Base-by-base conservation (phyloP, 2,329 filamentous ascomycete species). In the Aspergillus luchuensis region DNA sequence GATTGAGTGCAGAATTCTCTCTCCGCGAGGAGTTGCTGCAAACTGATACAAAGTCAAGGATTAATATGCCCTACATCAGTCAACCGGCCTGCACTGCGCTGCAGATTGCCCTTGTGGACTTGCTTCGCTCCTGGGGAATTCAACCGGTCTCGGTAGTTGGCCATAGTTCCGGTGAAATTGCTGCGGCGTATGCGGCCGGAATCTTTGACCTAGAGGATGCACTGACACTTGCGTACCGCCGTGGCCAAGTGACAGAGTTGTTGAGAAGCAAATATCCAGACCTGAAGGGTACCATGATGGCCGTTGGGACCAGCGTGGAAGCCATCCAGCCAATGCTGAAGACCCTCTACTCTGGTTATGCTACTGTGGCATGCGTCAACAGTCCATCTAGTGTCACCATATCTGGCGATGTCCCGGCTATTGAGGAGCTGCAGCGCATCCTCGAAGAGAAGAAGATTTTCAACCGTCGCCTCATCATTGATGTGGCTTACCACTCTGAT, bases 21-120 rank as follows among this genome's bases (percentile, higher is more conserved):
- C 52, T 43, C 4, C 13, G 36, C 8, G 43, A 50, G 17, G 55
- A 57, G 19, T 23, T 57, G n/a, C 17, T 4, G 15, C 45, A 39
- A 33, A 6, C 17, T 5, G 23, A 25, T 17, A n/a, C 19, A 7
- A 66, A 64, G 51, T 17, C 49, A n/a, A 45, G 23, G 64, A 62
- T 76, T 5, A 67, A 69, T 39, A 57, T 66, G 0, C 67, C 73
- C 2, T 63, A 67, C 8, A 63, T 73, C 3, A 67, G 67, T 6
- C 72, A 74, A 17, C 19, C 45, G 6, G 19, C 23, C 45, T 21
- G n/a, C 45, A 25, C 45, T 7, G 45, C 45, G 13, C 19, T 48
- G 19, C 45, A 48, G 11, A 23, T 48, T 23, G 45, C 19, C n/a
- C 23, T 48, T n/a, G 45, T 48, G 6, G n/a, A 48, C n/a, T 15